These are phyloP conservation scores for Nectriaceae sp. DNA, from an alignment of 2,329 filamentous ascomycete genomes.

Conservation along the genomic window DNA sequence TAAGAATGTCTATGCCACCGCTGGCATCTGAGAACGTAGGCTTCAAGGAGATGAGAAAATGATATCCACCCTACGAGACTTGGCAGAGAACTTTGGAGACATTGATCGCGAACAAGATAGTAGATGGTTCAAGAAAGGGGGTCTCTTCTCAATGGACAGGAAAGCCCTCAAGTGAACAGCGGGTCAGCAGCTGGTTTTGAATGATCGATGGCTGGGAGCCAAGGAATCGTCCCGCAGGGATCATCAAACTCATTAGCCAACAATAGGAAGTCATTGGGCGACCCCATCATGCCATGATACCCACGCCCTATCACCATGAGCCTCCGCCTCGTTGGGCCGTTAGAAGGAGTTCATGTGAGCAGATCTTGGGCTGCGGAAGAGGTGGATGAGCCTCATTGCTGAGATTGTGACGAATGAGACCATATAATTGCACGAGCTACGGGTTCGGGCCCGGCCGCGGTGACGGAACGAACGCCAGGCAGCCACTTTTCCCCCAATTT, in stretches of 20 bases:
- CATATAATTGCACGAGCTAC: not conserved
- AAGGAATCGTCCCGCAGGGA: conserved; percentile 11
- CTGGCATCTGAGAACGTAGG: conserved; percentile 24
- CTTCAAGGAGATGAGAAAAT: conserved; percentile 24
- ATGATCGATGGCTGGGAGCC: conserved; percentile 12
- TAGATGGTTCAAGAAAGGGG: conserved; percentile 3
- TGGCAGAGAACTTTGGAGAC: conserved; percentile 23
- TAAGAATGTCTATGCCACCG: conserved; percentile 24
- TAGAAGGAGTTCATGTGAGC: conserved; percentile 17
- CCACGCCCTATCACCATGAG: not conserved
- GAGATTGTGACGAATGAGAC: conserved; percentile 19
- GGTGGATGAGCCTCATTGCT: not conserved
- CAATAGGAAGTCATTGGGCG: conserved; percentile 3
- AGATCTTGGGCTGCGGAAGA: not conserved
- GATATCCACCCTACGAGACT: conserved; percentile 24
- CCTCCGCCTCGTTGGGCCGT: conserved; percentile 11
- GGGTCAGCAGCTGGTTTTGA: conserved; percentile 20
- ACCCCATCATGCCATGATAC: conserved; percentile 5
- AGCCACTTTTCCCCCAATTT: conserved; percentile 8
- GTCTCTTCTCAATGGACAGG: not conserved
- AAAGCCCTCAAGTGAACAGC: conserved; percentile 1
- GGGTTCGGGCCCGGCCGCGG: conserved; percentile 13
- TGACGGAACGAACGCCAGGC: too few species aligned
- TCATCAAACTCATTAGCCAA: not conserved
- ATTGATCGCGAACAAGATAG: conserved; percentile 15